These are phyloP conservation scores for Pseudopyricularia cyperi DNA, from an alignment of 2,329 filamentous ascomycete species.

Conservation along the genomic window DNA sequence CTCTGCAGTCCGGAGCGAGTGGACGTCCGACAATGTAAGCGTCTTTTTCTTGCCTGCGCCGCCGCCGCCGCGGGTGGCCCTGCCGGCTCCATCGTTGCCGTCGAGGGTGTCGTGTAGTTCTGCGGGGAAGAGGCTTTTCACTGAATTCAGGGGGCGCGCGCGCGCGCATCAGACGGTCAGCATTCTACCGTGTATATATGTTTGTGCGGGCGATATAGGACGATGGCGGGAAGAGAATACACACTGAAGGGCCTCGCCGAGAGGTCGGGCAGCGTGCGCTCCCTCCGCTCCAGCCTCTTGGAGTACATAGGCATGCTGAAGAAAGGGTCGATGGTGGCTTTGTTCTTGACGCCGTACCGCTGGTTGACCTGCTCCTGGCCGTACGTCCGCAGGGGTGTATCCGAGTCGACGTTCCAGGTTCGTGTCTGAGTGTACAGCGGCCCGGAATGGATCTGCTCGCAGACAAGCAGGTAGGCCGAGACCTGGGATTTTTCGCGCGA, in stretches of 20 bases:
- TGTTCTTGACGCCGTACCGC: constrained; percentile 39
- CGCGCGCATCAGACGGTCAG: not conserved
- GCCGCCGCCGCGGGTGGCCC: constrained; percentile 11
- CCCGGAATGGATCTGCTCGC: constrained; percentile 40
- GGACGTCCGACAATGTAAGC: constrained; percentile 32
- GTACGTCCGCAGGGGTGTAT: constrained; percentile 28
- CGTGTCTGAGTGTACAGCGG: constrained; percentile 45
- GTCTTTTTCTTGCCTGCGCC: constrained; percentile 24
- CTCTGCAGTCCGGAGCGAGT: constrained; percentile 33
- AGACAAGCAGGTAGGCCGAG: constrained; percentile 39
- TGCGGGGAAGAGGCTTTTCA: constrained; percentile 37
- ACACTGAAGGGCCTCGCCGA: constrained; percentile 30
- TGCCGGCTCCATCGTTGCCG: constrained; percentile 25
- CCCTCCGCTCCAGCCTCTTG: constrained; percentile 36
- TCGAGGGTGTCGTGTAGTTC: constrained; percentile 44
- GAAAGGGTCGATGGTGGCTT: constrained; percentile 44
- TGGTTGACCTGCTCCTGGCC: constrained; percentile 46
- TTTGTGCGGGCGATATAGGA: not conserved
- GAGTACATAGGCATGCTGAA: constrained; percentile 45
- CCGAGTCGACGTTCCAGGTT: constrained; percentile 23
- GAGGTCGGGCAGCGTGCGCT: constrained; percentile 41
- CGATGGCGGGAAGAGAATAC: constrained; percentile 7
- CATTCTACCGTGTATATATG: not conserved
- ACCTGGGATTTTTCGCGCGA: constrained; percentile 32
- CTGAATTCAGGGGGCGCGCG: not conserved